Percentiles rank a stretch among this genome's conserved stretches.
phyloP scores from a whole-genome alignment of 2,329 filamentous ascomycete species.

The Bertia moriformis region DNA sequence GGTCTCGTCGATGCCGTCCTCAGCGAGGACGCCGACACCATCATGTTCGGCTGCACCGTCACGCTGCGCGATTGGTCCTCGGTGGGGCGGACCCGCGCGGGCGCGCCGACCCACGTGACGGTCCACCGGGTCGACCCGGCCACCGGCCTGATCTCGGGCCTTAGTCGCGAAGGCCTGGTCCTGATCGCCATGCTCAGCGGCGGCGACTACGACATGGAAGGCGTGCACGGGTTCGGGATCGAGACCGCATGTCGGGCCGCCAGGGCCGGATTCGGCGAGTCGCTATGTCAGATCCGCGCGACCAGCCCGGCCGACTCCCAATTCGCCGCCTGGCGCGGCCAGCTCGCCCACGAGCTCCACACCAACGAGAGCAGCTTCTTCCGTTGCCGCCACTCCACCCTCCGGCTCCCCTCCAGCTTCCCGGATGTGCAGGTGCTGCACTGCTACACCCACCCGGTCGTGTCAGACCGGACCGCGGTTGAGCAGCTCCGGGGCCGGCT shows the following conservation, averaged over 20 bases:
- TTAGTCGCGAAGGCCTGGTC: constrained; percentile 82
- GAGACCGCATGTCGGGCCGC: constrained; percentile 85
- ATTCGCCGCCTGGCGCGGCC: constrained; percentile 58
- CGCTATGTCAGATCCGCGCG: constrained; percentile 51
- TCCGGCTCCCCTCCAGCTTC: constrained; percentile 68
- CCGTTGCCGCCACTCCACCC: constrained; percentile 55
- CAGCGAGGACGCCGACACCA: constrained; percentile 89
- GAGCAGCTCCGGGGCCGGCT: constrained; percentile 34
- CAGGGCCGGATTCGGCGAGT: constrained; percentile 68
- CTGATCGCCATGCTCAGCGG: constrained; percentile 88
- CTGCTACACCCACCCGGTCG: constrained; percentile 77
- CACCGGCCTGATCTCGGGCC: constrained; percentile 31
- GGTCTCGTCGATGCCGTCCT: constrained; percentile 85
- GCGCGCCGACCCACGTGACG: constrained; percentile 69
- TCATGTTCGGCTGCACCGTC: constrained; percentile 84
- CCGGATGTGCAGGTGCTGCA: constrained; percentile 65
- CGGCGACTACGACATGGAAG: constrained; percentile 82
- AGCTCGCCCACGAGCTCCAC: constrained; percentile 59
- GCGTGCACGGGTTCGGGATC: constrained; percentile 73
- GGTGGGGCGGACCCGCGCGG: constrained; percentile 41
- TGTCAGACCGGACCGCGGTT: constrained; percentile 51
- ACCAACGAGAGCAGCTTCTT: constrained; percentile 79
- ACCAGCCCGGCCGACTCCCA: constrained; percentile 41
- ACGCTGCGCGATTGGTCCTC: constrained; percentile 74
- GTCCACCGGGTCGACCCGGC: constrained; percentile 58